A percentile compares a stretch with the other conserved stretches of the same genome.
Evolutionary conservation across 140 eudicot genomes (phyloP).

Genomic region (Senecio squalidus): DNA sequence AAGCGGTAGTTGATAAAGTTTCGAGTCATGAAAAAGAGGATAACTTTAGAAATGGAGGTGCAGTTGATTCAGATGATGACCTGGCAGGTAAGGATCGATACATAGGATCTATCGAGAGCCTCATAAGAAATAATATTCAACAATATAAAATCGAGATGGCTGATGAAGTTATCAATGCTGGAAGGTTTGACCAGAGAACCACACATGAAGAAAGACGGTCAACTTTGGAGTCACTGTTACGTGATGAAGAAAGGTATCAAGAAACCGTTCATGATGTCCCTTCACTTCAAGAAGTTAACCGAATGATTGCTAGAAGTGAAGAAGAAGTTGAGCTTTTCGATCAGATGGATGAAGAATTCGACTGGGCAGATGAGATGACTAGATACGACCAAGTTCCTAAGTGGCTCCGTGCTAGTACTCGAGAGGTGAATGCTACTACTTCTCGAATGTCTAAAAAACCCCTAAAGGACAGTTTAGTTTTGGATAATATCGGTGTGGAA

Average conservation of each 20-base stretch:
- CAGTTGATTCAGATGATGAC: slow-evolving; percentile 85
- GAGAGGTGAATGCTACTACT: slow-evolving; percentile 57
- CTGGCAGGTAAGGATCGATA: slow-evolving; percentile 93
- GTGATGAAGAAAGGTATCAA: slow-evolving; percentile 86
- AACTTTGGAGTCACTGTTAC: slow-evolving; percentile 83
- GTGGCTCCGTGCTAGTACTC: slow-evolving; percentile 79
- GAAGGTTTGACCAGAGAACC: slow-evolving; percentile 97
- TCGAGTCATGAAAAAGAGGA: slow-evolving; percentile 88
- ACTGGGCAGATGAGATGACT: slow-evolving; percentile 91
- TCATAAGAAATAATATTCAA: slow-evolving; percentile 86
- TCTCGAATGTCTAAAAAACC: slow-evolving; percentile 67
- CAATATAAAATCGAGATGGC: slow-evolving; percentile 99
- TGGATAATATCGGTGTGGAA: slow-evolving; percentile 30
- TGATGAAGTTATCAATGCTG: slow-evolving; percentile 98
- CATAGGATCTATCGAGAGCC: slow-evolving; percentile 88
- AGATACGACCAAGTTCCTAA: slow-evolving; percentile 80
- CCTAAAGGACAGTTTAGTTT: slow-evolving; percentile 26
- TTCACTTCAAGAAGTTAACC: slow-evolving; percentile 88
- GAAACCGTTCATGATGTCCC: slow-evolving; percentile 95
- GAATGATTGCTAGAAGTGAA: slow-evolving; percentile 97
- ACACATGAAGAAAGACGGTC: slow-evolving; percentile 95
- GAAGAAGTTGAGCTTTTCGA: slow-evolving; percentile 94
- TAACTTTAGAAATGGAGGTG: slow-evolving; percentile 53
- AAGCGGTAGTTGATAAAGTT: slow-evolving; percentile 92
- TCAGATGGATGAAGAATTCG: slow-evolving; percentile 95